Base-by-base conservation (phyloP, 768 basidiomycete species). In the Trametopsis cervina region DNA sequence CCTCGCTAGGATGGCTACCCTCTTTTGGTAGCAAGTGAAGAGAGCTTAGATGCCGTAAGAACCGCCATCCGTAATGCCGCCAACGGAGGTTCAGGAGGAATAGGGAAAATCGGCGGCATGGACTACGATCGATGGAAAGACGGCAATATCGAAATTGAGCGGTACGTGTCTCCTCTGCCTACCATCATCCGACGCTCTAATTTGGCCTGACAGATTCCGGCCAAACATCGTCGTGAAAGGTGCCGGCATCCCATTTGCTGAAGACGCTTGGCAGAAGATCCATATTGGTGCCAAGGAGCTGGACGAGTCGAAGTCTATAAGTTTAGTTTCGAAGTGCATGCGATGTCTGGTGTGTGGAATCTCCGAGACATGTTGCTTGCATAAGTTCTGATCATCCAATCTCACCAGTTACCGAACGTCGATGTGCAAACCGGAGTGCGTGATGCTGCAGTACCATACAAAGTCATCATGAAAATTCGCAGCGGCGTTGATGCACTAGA, bases 1-100 rank as follows among this genome's bases (percentile, higher is more conserved):
- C n/a, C n/a, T n/a, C n/a, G n/a, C n/a, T 83, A 88, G 62, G 87
- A 89, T 52, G 80, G 77, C 46, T 89, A 78, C 58, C 86, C 87
- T 1, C 56, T 90, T 42, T 64, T 86, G 26, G 57, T 89, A 4
- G 66, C 84, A 22, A 83, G 81, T 20, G 76, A 83, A 60, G 81
- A 89, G 65, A 83, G 80, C 57, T 69, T 82, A 54, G 59, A 47
- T 23, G 70, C 70, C 27, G 61, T 88, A 26, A 72, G 80, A 54
- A 63, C 68, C 45, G 71, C 73, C 40, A 62, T 78, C 42, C 67
- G 70, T 75, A 33, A 77, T 75, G 40, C 64, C 56, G 48, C 76
- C 72, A 60, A 74, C 73, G 3, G 68, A 77, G 39, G 62, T 63
- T 15, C 44, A 35, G 54, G 45, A 25, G 45, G 52, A 6, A 48